Evolutionary conservation across 176 grass and related monocot genomes (phyloP).

Genomic region (Cenchrus americanus): DNA sequence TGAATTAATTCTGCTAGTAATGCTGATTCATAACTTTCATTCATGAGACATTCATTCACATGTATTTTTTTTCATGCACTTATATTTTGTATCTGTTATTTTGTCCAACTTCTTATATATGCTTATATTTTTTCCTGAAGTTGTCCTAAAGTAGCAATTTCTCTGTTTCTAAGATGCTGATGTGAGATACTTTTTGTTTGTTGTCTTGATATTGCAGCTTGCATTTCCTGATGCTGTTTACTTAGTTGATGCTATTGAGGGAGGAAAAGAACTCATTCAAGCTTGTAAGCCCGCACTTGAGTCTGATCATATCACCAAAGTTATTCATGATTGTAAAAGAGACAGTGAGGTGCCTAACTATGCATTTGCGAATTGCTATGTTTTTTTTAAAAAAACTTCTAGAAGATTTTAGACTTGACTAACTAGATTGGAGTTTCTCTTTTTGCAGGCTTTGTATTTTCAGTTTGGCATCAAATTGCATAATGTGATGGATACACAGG

Average conservation of each 20-base stretch:
- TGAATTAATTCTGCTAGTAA: conserved; percentile 1
- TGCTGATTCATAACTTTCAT: not conserved
- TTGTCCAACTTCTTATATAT: conserved; percentile 18
- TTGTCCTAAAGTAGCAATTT: conserved; percentile 13
- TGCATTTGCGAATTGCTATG: not conserved
- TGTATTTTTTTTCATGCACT: not conserved
- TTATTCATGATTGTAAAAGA: conserved; percentile 98
- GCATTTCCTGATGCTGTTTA: conserved; percentile 85
- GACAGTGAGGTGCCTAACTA: conserved; percentile 81
- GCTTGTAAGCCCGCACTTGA: conserved; percentile 94
- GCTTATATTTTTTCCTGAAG: conserved; percentile 3
- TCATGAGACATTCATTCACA: not conserved
- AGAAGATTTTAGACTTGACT: not conserved
- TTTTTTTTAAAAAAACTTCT: not conserved
- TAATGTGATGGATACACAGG: conserved; percentile 98
- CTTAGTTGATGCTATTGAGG: conserved; percentile 91
- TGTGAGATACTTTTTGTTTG: conserved; percentile 5
- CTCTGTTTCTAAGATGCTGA: conserved; percentile 16
- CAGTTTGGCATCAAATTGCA: conserved; percentile 97
- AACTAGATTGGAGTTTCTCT: conserved; percentile 37
- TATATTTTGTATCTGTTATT: not conserved
- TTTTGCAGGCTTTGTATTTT: conserved; percentile 90
- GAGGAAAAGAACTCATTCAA: conserved; percentile 71
- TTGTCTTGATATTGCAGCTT: conserved; percentile 61
- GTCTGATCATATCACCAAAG: conserved; percentile 80